Conservation (phyloP, 257 asterid species). For the Petunia secreta region DNA sequence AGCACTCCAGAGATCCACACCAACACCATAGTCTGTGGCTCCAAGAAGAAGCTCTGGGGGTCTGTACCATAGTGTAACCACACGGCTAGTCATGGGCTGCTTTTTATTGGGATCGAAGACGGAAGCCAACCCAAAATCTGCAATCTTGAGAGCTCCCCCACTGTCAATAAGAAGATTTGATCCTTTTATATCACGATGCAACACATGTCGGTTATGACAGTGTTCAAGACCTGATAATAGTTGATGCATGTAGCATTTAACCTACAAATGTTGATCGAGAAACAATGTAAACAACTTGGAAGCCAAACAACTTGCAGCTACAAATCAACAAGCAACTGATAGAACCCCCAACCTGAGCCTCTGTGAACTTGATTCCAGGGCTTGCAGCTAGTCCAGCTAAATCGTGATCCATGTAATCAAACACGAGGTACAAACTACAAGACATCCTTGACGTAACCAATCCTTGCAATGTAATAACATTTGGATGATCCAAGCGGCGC, state of each 20-base stretch:
- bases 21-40: slow-evolving; percentile 82
- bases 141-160: slow-evolving; percentile 78
- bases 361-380: slow-evolving; percentile 77
- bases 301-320: slow-evolving; percentile 26
- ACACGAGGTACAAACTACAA: slow-evolving; percentile 81
- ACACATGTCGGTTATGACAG: slow-evolving; percentile 72
- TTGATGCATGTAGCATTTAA: slow-evolving; percentile 83
- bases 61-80: slow-evolving; percentile 89
- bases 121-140: slow-evolving; percentile 91
- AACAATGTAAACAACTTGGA: slow-evolving; percentile 28
- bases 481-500: slow-evolving; percentile 92
- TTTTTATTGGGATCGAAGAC: slow-evolving; percentile 70
- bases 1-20: slow-evolving; percentile 94
- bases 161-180: slow-evolving; percentile 80
- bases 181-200: slow-evolving; percentile 92
- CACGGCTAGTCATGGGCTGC: slow-evolving; percentile 92
- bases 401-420: slow-evolving; percentile 88
- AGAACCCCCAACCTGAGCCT: slow-evolving; percentile 63
- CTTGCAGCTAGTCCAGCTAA: slow-evolving; percentile 84
- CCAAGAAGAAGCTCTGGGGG: slow-evolving; percentile 95
- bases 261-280: slow-evolving; percentile 51
- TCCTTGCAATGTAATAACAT: slow-evolving; percentile 78
- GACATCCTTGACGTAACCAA: slow-evolving; percentile 88
- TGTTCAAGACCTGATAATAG: slow-evolving; percentile 86
- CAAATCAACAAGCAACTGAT: slow-evolving; percentile 7